Percentiles rank a stretch among this genome's conserved stretches.
These are phyloP conservation scores for Penicillium capsulatum DNA, from an alignment of 2,329 filamentous ascomycete genomes.

Conservation along the genomic window DNA sequence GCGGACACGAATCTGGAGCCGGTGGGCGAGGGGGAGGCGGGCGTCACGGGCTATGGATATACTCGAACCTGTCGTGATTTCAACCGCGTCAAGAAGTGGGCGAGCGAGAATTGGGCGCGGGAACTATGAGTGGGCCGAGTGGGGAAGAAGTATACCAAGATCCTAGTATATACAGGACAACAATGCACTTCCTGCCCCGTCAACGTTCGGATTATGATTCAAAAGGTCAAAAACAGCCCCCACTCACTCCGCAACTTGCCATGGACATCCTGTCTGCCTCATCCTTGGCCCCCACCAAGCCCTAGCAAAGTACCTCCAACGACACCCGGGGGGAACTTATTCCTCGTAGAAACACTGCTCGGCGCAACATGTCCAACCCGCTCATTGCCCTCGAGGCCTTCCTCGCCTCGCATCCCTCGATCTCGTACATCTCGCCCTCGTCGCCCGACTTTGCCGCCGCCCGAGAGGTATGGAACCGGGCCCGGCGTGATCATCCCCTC, in stretches of 20 bases:
- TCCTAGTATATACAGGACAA: too few species aligned
- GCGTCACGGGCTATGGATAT: constrained; percentile 2
- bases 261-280: too few species aligned
- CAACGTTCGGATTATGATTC: too few species aligned
- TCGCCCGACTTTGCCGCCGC: constrained; percentile 5
- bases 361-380: constrained; percentile 1
- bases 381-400: constrained; percentile 7
- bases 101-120: constrained; percentile 1
- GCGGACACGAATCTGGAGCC: constrained; percentile 5
- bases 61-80: constrained; percentile 2
- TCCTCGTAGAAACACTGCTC: too few species aligned
- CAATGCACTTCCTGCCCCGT: too few species aligned
- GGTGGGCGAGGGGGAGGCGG: background rate
- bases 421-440: constrained; percentile 6
- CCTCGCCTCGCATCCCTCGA: constrained; percentile 4
- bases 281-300: too few species aligned
- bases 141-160: too few species aligned
- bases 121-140: too few species aligned
- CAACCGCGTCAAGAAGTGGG: constrained; percentile 2
- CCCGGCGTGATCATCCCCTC: constrained; percentile 7
- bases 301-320: too few species aligned
- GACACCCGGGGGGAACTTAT: too few species aligned
- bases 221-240: too few species aligned
- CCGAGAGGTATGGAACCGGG: constrained; percentile 3
- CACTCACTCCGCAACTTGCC: too few species aligned